A percentile compares a stretch with the other conserved stretches of the same genome.
Evolutionary conservation across 495 filamentous ascomycete genomes (phyloP).

Genomic region (Annulohypoxylon bovei): DNA sequence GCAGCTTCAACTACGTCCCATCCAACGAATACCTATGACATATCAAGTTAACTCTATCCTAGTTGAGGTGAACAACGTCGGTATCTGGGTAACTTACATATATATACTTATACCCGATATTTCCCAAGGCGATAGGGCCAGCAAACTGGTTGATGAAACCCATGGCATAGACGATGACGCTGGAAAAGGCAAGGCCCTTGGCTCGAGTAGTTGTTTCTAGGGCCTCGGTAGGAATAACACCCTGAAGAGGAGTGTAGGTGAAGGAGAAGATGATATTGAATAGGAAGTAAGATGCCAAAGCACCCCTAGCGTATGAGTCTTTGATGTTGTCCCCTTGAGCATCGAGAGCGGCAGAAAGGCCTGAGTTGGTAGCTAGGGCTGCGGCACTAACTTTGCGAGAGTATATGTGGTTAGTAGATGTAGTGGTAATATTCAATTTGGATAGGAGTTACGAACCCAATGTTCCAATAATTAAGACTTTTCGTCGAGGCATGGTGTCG

Average conservation of each 20-base stretch:
- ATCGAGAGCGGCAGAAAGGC: constrained; percentile 55
- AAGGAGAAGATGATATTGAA: constrained; percentile 71
- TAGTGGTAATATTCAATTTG: neutral
- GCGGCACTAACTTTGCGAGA: constrained; percentile 53
- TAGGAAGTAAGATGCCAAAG: constrained; percentile 62
- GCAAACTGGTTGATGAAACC: constrained; percentile 64
- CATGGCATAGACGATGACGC: constrained; percentile 55
- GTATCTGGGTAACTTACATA: constrained; percentile 41
- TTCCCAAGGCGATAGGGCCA: constrained; percentile 58
- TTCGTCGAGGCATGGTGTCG: constrained; percentile 58
- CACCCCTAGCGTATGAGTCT: constrained; percentile 52
- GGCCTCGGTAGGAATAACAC: constrained; percentile 67
- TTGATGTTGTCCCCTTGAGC: constrained; percentile 51
- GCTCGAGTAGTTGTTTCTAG: constrained; percentile 62
- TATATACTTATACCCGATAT: constrained; percentile 62
- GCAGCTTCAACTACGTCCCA: constrained; percentile 58
- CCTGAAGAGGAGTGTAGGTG: constrained; percentile 68
- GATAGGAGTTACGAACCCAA: constrained; percentile 36
- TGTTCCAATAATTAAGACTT: constrained; percentile 56
- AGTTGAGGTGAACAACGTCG: neutral
- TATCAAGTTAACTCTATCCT: neutral
- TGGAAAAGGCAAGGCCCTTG: constrained; percentile 60
- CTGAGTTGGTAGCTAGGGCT: constrained; percentile 60
- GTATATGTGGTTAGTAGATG: constrained; percentile 3
- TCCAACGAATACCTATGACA: constrained; percentile 51